Evolutionary conservation across 768 basidiomycete species (phyloP), one percentile per base, ranked within the genome.

Genomic region (Rhizopogon rudus): DNA sequence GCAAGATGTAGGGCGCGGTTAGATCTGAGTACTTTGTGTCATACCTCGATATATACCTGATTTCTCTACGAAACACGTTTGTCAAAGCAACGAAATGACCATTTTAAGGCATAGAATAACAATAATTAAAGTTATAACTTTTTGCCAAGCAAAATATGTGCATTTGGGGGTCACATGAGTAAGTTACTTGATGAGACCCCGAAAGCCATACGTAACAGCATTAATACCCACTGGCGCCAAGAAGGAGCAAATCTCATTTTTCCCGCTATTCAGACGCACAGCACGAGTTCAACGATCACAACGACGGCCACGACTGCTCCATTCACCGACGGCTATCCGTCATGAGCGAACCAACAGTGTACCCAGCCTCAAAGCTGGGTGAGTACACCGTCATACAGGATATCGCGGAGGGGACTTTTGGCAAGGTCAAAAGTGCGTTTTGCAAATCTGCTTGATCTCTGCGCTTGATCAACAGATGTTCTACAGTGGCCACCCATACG

Each of bases 351-450:
- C n/a, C 17, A 13, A 57, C 20, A 51, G 59, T 70, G 37, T 82
- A 76, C 63, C 74, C 87, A 12, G 76, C 86, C 9, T 83, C 86
- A 14, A 87, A 87, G 75, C 84, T 97, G 33, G 94, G 96, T 44
- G 90, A 95, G 75, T 98, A 98, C 72, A 88, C 82, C 41, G 84
- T 98, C 55, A 81, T 87, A 53, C 73, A 83, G 55, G 93, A 95
- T 60, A 88, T 98, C 56, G 96, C 95, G 17, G 93, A 95, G 60
- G 97, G 97, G 3, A 96, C 93, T 10, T 99, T 98, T 75, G 97
- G 96, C 53, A 98, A 97, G 74, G 97, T 99, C 69, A 98, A 98
- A 80, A 91, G 96, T 97, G 71, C 71, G 93, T 83, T 22, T 48
- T 45, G 20, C 56, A 53, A 39, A 41, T 60, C 57, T 46, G 6